Percentiles rank a stretch among this genome's conserved stretches.
These are phyloP conservation scores for Vitis amurensis DNA, from an alignment of 164 flowering plant species.

Conservation along the genomic window DNA sequence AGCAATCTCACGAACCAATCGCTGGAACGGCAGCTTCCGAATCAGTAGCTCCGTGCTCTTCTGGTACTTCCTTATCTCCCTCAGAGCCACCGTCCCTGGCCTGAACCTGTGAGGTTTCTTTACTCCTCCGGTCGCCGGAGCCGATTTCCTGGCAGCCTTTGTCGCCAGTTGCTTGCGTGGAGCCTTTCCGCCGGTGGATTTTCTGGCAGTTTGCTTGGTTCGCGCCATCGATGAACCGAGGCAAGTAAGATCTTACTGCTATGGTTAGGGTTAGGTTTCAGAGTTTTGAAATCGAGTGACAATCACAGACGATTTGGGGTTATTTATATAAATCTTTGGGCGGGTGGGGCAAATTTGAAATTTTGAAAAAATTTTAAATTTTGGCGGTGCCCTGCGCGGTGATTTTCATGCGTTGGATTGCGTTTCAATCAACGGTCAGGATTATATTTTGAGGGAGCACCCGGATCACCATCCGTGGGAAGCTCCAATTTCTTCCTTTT, in stretches of 20 bases:
- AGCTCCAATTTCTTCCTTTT: too few relatives aligned
- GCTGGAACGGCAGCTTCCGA: conserved; percentile 22
- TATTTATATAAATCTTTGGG: neutral
- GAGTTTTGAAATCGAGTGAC: neutral
- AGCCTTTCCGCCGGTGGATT: conserved; percentile 17
- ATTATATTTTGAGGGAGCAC: neutral
- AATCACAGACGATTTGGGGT: neutral
- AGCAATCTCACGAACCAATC: conserved; percentile 20
- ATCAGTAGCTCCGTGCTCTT: conserved; percentile 13
- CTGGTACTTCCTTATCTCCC: conserved; percentile 15
- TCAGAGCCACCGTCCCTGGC: conserved; percentile 22
- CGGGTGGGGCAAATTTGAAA: neutral
- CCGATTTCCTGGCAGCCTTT: conserved; percentile 20
- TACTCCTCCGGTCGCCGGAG: conserved; percentile 9
- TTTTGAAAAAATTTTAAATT: neutral
- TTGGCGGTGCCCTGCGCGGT: neutral
- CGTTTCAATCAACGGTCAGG: neutral
- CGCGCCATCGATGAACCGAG: conserved; percentile 10
- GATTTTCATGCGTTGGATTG: neutral
- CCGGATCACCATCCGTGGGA: conserved; percentile 9
- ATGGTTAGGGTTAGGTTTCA: neutral
- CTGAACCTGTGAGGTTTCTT: conserved; percentile 20
- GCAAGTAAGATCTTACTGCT: neutral
- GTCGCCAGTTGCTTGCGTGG: conserved; percentile 24
- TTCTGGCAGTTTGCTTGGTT: conserved; percentile 10